phyloP scores from a whole-genome alignment of 345 rosid species.

The Salix koriyanagi region DNA sequence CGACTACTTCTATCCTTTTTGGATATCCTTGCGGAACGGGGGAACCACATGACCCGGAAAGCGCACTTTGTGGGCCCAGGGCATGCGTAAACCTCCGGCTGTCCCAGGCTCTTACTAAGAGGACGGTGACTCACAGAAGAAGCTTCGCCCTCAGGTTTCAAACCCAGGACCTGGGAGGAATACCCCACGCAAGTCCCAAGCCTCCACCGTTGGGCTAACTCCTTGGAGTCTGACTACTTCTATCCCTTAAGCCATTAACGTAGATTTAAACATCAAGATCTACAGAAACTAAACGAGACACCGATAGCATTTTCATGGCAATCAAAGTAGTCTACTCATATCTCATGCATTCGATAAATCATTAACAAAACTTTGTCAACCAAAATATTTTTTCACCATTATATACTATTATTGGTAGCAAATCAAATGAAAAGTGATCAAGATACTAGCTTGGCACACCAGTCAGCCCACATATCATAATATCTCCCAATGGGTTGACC shows the following conservation, averaged over 20 bases:
- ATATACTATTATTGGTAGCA: background rate
- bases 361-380: background rate
- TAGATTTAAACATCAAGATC: background rate
- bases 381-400: background rate
- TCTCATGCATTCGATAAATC: background rate
- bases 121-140: too few species aligned
- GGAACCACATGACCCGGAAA: too few species aligned
- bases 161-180: too few species aligned
- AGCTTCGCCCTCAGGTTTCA: too few species aligned
- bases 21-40: too few species aligned
- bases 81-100: too few species aligned
- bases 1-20: too few species aligned
- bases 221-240: too few species aligned
- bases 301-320: background rate
- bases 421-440: background rate
- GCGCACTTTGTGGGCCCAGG: too few species aligned
- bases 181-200: too few species aligned
- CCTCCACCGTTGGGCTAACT: too few species aligned
- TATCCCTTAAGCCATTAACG: background rate
- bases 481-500: conserved; percentile 39
- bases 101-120: too few species aligned
- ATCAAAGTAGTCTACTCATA: background rate
- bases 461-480: conserved; percentile 44
- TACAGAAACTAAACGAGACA: background rate
- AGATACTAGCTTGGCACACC: conserved; percentile 32